A percentile compares a stretch with the other conserved stretches of the same genome.
These are phyloP conservation scores for Apium graveolens DNA, from an alignment of 129 eudicot genomes.

Conservation along the genomic window DNA sequence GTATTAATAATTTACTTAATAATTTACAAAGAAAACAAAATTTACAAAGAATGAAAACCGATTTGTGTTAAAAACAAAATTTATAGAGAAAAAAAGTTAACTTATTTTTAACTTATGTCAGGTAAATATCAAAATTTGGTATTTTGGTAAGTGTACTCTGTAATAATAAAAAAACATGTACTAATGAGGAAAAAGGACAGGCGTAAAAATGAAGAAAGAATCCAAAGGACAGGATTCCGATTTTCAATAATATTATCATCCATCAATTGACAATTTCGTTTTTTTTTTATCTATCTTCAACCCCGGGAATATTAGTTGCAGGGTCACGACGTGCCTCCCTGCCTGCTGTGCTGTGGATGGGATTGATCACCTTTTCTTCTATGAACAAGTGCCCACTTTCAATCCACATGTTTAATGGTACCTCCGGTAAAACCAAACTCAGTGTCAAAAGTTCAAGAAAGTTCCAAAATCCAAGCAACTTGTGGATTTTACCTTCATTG, in stretches of 20 bases:
- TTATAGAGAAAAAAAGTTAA: too few relatives aligned
- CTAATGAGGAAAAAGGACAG: neutral
- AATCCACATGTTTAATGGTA: neutral
- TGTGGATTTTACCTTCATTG: neutral
- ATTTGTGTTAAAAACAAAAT: too few relatives aligned
- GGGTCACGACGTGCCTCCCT: neutral
- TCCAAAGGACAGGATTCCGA: neutral
- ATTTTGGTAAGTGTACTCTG: too few relatives aligned
- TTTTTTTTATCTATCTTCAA: neutral
- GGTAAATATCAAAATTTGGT: too few relatives aligned
- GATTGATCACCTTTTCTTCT: neutral
- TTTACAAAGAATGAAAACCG: too few relatives aligned
- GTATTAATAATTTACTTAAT: too few relatives aligned
- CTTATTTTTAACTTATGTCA: too few relatives aligned
- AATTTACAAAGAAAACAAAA: too few relatives aligned
- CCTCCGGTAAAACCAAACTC: neutral
- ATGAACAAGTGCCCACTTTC: neutral
- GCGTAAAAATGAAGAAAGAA: neutral
- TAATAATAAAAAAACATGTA: too few relatives aligned
- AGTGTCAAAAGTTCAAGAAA: neutral
- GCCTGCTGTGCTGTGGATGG: neutral
- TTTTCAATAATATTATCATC: neutral
- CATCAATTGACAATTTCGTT: neutral
- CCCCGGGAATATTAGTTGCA: neutral
- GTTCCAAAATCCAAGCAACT: neutral